Conservation (phyloP, 2,329 filamentous ascomycete species). For the Colletotrichum eremochloae region DNA sequence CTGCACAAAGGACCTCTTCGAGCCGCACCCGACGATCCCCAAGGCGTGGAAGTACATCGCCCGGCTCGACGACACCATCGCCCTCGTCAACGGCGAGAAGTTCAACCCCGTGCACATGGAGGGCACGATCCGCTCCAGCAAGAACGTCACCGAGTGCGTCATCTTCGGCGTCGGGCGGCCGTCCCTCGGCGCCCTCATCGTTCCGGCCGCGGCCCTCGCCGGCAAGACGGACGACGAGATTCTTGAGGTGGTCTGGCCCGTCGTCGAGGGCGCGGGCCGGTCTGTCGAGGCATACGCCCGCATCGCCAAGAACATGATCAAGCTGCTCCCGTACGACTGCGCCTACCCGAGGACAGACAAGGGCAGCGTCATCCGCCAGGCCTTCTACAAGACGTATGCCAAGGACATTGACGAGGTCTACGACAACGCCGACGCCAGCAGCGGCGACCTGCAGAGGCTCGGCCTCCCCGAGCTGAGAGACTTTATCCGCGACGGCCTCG, state of each 20-base stretch:
- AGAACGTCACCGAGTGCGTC: conserved; percentile 65
- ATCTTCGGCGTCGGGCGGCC: conserved; percentile 72
- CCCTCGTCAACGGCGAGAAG: conserved; percentile 76
- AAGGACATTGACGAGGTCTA: conserved; percentile 48
- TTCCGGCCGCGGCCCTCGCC: conserved; percentile 50
- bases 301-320: conserved; percentile 63
- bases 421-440: conserved; percentile 46
- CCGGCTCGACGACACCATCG: conserved; percentile 72
- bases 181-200: conserved; percentile 69
- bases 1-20: conserved; percentile 74
- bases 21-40: conserved; percentile 62
- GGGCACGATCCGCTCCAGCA: conserved; percentile 60
- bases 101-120: conserved; percentile 75
- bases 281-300: conserved; percentile 50
- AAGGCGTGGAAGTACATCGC: conserved; percentile 74
- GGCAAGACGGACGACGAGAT: conserved; percentile 46
- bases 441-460: conserved; percentile 41
- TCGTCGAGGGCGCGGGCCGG: conserved; percentile 50
- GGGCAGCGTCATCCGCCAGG: conserved; percentile 50
- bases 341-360: conserved; percentile 57
- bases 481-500: conserved; percentile 52
- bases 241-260: conserved; percentile 51
- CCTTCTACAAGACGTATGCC: conserved; percentile 41
- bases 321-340: conserved; percentile 58
- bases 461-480: conserved; percentile 49